Evolutionary conservation across 352 stramenopile species (phyloP).

Genomic region (Phytophthora tubulina): DNA sequence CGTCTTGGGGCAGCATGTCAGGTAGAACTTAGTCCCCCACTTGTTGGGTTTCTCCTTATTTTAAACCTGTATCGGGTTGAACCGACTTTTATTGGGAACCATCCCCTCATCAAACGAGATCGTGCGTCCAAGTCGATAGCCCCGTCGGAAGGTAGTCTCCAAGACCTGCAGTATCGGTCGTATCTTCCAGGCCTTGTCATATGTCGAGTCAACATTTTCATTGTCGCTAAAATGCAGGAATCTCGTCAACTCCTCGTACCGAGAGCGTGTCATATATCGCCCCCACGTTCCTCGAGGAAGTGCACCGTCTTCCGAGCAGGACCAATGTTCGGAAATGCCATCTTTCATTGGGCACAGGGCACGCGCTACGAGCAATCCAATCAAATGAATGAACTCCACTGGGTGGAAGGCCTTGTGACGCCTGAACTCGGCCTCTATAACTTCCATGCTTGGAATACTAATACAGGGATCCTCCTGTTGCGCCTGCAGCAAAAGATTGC

Average conservation of each 20-base stretch:
- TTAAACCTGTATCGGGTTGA: constrained; percentile 30
- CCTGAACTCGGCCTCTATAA: constrained; percentile 10
- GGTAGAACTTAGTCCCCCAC: constrained; percentile 8
- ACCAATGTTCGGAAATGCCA: constrained; percentile 10
- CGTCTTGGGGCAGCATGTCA: constrained; percentile 23
- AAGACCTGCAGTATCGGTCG: constrained; percentile 18
- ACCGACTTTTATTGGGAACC: constrained; percentile 18
- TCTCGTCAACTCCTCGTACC: constrained; percentile 11
- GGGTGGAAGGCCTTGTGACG: constrained; percentile 11
- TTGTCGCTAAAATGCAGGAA: constrained; percentile 39
- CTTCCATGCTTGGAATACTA: constrained; percentile 6
- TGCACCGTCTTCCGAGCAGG: constrained; percentile 7
- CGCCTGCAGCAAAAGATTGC: not conserved
- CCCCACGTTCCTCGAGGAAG: constrained; percentile 23
- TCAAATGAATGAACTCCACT: constrained; percentile 24
- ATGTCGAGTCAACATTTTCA: not conserved
- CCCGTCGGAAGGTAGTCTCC: constrained; percentile 28
- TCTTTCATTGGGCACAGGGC: not conserved
- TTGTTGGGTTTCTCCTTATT: constrained; percentile 28
- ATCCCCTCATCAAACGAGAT: constrained; percentile 30
- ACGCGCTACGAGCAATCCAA: constrained; percentile 17
- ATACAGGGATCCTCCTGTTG: constrained; percentile 14
- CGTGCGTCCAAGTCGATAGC: constrained; percentile 11
- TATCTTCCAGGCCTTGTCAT: constrained; percentile 31
- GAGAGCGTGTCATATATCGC: constrained; percentile 13